phyloP scores from a whole-genome alignment of 2,329 filamentous ascomycete genomes.

The Fusarium setosum region DNA sequence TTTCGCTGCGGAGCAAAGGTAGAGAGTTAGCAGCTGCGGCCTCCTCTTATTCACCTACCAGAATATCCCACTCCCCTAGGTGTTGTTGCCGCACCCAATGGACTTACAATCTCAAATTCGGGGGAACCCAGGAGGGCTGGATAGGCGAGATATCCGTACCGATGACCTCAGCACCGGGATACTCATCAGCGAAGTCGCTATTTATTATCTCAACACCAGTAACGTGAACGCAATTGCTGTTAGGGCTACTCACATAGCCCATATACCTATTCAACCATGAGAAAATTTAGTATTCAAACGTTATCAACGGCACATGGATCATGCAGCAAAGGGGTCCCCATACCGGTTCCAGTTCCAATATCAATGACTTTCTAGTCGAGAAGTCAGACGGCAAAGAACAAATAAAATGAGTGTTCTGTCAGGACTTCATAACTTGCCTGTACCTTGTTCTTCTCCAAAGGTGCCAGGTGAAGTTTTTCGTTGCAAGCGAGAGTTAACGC shows the following conservation, averaged over 20 bases:
- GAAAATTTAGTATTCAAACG: too few relatives aligned
- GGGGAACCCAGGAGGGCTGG: conserved; percentile 58
- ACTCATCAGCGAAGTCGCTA: conserved; percentile 59
- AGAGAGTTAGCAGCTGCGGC: not conserved
- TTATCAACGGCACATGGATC: too few relatives aligned
- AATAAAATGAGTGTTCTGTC: not conserved
- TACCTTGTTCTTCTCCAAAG: not conserved
- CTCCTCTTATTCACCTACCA: too few relatives aligned
- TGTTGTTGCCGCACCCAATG: too few relatives aligned
- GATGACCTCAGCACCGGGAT: conserved; percentile 57
- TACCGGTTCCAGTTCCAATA: conserved; percentile 1
- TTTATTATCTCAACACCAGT: not conserved
- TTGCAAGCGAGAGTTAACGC: not conserved
- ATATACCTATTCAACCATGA: not conserved
- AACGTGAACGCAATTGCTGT: not conserved
- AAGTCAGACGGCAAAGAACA: not conserved
- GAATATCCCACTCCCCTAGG: too few relatives aligned
- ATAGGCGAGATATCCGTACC: conserved; percentile 65
- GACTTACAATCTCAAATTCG: conserved; percentile 1
- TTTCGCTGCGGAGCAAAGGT: not conserved
- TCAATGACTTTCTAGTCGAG: not conserved
- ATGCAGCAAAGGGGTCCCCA: too few relatives aligned
- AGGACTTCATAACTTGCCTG: not conserved
- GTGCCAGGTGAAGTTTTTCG: not conserved
- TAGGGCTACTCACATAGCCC: too few relatives aligned